phyloP scores from a whole-genome alignment of 2,329 filamentous ascomycete genomes.

The Zasmidium angulare region DNA sequence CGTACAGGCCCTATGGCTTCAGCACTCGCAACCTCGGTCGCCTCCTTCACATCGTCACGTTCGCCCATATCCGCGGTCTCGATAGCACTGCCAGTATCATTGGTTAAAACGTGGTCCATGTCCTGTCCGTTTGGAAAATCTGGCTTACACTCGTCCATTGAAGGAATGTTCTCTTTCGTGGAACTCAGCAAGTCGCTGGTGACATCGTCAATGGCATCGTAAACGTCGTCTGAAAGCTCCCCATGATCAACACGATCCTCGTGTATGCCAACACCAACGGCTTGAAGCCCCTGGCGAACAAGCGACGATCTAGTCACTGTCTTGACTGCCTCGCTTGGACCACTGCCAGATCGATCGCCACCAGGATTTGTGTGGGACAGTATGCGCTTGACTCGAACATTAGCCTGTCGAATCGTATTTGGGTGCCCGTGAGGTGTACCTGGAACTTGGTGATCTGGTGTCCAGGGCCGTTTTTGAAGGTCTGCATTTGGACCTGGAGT shows the following conservation, averaged over 20 bases:
- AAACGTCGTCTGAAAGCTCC: slow-evolving; percentile 14
- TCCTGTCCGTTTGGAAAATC: neutral
- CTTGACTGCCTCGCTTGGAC: neutral
- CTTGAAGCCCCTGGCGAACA: neutral
- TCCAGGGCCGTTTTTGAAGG: neutral
- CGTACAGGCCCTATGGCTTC: no score
- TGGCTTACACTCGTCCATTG: slow-evolving; percentile 24
- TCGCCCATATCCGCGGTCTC: slow-evolving; percentile 2
- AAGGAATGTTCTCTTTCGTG: neutral
- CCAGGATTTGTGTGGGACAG: neutral
- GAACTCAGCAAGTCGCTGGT: slow-evolving; percentile 15
- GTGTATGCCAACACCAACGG: neutral
- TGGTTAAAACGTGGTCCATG: slow-evolving; percentile 14
- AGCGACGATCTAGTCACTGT: neutral
- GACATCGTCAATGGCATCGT: slow-evolving; percentile 19
- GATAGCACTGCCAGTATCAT: slow-evolving; percentile 11
- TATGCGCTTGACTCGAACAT: slow-evolving; percentile 2
- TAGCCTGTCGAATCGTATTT: neutral
- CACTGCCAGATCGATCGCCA: neutral
- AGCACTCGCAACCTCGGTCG: no score
- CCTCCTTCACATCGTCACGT: slow-evolving; percentile 2
- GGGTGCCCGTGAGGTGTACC: slow-evolving; percentile 1
- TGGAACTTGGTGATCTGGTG: neutral
- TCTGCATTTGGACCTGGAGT: neutral
- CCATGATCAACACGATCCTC: slow-evolving; percentile 1